Base-by-base conservation (phyloP, 164 flowering plant species). In the Tetracentron sinense region DNA sequence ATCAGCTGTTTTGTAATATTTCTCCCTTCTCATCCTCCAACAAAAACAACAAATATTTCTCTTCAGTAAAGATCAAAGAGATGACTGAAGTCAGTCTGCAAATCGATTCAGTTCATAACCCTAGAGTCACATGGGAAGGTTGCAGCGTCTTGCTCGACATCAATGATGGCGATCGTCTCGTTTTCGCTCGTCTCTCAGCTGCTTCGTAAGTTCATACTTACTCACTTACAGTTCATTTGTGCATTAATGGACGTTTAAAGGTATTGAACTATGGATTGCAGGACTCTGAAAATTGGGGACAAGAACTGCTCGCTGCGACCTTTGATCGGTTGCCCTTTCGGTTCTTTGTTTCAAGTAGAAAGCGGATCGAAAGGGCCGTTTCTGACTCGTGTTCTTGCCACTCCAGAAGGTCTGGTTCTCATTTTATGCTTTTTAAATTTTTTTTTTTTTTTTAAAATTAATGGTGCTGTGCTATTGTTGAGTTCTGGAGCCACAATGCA, bases 111-210 rank as follows among this genome's bases (percentile, higher is more conserved):
- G 46, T 50, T 30, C 80, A 66, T 67, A 79, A 77, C 77, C 72
- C 76, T 60, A 84, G 93, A 77, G 61, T 84, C n/a, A 78, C 98
- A 0, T 89, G 95, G 92, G 96, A 91, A 74, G 97, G 96, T 58
- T 94, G 97, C 80, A 94, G 91, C 62, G 96, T 94, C 5, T 78
- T 94, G 83, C 94, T 94, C 25, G 99, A 94, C 78, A 82, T 94
- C 74, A 94, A 91, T 71, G 94, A 91, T 53, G 96, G 97, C 8
- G 97, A 89, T 56, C 87, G 96, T 26, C 71, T 94, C 52, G 88
- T 86, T 59, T 94, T 94, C 67, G 86, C 95, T 72, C 97, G 97
- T 31, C 92, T 94, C 30, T 78, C 89, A 0, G 47, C 85, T 35
- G 81, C 72, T 42, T 66, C 98, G 97, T 94, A 68, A 74, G 84